Evolutionary conservation across 2,329 filamentous ascomycete genomes (phyloP), one percentile per base, ranked within the genome.

Genomic region (Orbilia oligospora): DNA sequence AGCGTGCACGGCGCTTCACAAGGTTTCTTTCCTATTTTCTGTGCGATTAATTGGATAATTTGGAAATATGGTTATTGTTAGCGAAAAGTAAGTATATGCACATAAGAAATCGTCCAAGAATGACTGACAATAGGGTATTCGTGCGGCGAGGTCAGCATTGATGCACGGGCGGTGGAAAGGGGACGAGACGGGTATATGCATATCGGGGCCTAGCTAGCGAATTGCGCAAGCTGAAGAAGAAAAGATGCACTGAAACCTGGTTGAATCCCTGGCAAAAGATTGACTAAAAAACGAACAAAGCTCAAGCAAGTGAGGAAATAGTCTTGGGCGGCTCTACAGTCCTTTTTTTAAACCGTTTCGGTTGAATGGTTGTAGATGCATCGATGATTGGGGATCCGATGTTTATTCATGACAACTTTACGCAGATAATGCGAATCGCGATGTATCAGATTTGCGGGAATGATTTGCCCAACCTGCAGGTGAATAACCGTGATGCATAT

Each of bases 271-370:
- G 12, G 51, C 14, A 27, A 55, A 58, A 58, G 30, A 61, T 44
- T 61, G 18, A 61, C 56, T 44, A 41, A 61, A 61, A 61, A 61
- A 61, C 56, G 56, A 55, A 67, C 70, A 66, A 73, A 73, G 70
- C 70, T 66, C 70, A 67, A 36, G 38, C 70, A 51, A n/a, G 65
- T 73, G 4, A 30, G 70, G 68, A 64, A 71, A 70, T 20, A 22
- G 22, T 46, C 16, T n/a, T 16, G 44, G 12, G 38, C 41, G 61
- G 61, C 68, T 69, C 51, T 41, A 14, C 14, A 51, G 20, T 16
- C 20, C 48, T 51, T 51, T 51, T 51, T 51, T 51, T 51, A 51
- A 51, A 51, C 20, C 22, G 12, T 51, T 30, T 5, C 24, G 48
- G 14, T 24, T 24, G 18, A 27, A 38, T 16, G 20, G 53, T 38